phyloP scores from a whole-genome alignment of 257 asterid species.

The Avicennia marina region DNA sequence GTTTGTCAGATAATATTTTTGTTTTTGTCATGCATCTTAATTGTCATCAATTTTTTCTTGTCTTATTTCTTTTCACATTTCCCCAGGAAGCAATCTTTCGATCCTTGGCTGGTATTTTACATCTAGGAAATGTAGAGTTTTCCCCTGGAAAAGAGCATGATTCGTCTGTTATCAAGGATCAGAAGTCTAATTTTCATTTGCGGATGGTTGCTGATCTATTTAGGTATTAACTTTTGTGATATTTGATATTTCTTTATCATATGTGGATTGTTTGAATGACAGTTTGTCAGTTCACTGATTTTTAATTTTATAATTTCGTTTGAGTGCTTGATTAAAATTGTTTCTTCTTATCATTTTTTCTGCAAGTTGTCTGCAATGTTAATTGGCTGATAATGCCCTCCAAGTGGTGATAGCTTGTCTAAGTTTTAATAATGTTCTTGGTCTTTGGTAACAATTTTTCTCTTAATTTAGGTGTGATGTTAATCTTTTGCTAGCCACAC shows the following conservation, averaged over 20 bases:
- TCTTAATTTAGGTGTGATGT: slow-evolving; percentile 74
- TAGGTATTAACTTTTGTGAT: slow-evolving; percentile 41
- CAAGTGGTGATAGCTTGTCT: slow-evolving; percentile 10
- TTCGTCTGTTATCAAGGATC: slow-evolving; percentile 76
- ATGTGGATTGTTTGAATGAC: slow-evolving; percentile 8
- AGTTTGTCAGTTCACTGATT: too few species aligned
- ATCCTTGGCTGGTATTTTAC: slow-evolving; percentile 95
- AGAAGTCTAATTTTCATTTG: slow-evolving; percentile 69
- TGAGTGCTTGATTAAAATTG: too few species aligned
- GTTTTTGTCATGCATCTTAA: slow-evolving; percentile 13
- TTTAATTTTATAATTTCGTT: too few species aligned
- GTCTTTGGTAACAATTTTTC: slow-evolving; percentile 16
- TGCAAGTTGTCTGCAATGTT: slow-evolving; percentile 13
- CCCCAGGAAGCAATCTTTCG: slow-evolving; percentile 96
- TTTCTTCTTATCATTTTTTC: slow-evolving; percentile 3
- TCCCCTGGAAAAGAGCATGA: slow-evolving; percentile 97
- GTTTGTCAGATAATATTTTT: slow-evolving; percentile 29
- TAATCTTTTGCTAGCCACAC: slow-evolving; percentile 71
- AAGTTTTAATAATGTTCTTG: slow-evolving; percentile 9
- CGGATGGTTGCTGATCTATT: slow-evolving; percentile 86
- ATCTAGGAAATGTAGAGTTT: slow-evolving; percentile 87
- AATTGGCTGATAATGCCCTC: background rate
- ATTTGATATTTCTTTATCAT: background rate
- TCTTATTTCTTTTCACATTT: slow-evolving; percentile 14
- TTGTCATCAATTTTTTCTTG: slow-evolving; percentile 1